Evolutionary conservation across 2,329 filamentous ascomycete genomes (phyloP), one percentile per base, ranked within the genome.

Genomic region (Pyrenochaeta sp.): DNA sequence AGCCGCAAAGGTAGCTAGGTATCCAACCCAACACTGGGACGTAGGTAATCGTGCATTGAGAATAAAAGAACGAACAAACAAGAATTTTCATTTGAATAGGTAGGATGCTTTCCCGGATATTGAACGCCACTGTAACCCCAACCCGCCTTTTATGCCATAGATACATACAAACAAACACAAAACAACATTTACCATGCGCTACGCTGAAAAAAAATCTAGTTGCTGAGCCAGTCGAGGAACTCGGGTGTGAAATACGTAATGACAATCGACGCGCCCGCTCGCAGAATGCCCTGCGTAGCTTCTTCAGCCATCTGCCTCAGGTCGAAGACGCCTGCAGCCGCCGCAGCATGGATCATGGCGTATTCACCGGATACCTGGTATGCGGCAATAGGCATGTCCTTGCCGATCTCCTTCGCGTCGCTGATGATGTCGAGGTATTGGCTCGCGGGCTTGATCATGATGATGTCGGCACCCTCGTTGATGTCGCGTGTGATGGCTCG

Each of bases 321-420:
- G 69, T 96, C 93, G 67, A 97, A 99, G 3, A 99, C 94, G 4
- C 94, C 94, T 1, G 94, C 93, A 72, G 96, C 96, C 35, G 94
- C 94, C 14, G 83, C 94, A 0, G 94, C 94, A 66, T 96, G 90
- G 38, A 99, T 94, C 94, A 97, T 97, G 54, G 94, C 92, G 68
- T 87, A 99, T 76, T 99, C 94, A 58, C 94, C 94, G 63, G 89
- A 94, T 46, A 99, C 94, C 72, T 99, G 94, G 72, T 99, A 99
- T 15, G 94, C 93, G 1, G 94, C 93, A 23, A 99, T 82, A 2
- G 94, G 94, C 72, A 97, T 81, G 71, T 97, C 91, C 68, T 86
- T 88, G 46, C 90, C 93, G 40, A 97, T 82, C 40, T 96, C 91
- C 78, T 96, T 97, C 39, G 94, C 94, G 67, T 99, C 94, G 58